Percentiles rank a stretch among this genome's conserved stretches.
These are phyloP conservation scores for Rhodotorula sp. DNA, from an alignment of 1,284 basidiomycete genomes.

Conservation along the genomic window DNA sequence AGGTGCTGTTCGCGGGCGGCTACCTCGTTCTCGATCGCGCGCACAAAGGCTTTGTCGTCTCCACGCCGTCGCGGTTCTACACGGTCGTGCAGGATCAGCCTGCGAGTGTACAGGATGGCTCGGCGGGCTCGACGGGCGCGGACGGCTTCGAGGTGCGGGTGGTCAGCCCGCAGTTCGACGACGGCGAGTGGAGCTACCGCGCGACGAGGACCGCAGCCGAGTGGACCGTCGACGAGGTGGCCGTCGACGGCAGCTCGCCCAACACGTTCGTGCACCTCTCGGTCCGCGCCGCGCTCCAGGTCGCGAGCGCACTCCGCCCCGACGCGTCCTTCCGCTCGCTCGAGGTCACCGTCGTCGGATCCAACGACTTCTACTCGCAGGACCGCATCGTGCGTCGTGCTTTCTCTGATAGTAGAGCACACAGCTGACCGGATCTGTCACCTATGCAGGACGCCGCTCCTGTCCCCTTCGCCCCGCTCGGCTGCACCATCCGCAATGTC, in stretches of 20 bases:
- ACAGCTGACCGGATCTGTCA: conserved; percentile 53
- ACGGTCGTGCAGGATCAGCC: conserved; percentile 54
- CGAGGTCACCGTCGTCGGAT: conserved; percentile 79
- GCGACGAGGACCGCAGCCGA: conserved; percentile 49
- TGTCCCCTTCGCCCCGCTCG: conserved; percentile 71
- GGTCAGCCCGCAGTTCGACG: conserved; percentile 84
- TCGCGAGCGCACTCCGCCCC: conserved; percentile 55
- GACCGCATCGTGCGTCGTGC: conserved; percentile 14
- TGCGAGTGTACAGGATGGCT: neutral
- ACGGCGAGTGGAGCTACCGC: conserved; percentile 75
- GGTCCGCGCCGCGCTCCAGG: conserved; percentile 69
- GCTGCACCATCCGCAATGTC: conserved; percentile 70
- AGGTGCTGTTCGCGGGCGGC: conserved; percentile 90
- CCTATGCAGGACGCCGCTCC: conserved; percentile 57
- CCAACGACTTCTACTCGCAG: conserved; percentile 99
- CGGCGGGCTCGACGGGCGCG: conserved; percentile 9
- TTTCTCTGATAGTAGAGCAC: neutral
- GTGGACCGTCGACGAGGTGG: conserved; percentile 19
- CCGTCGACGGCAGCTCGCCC: conserved; percentile 30
- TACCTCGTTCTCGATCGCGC: conserved; percentile 87
- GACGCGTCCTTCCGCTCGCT: conserved; percentile 54
- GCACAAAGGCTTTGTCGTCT: conserved; percentile 81
- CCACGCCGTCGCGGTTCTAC: conserved; percentile 92
- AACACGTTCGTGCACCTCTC: conserved; percentile 95
- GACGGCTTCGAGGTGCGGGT: conserved; percentile 62